A percentile compares a stretch with the other conserved stretches of the same genome.
These are phyloP conservation scores for Coccinonectria pachysandricola DNA, from an alignment of 2,329 filamentous ascomycete genomes.

Conservation along the genomic window DNA sequence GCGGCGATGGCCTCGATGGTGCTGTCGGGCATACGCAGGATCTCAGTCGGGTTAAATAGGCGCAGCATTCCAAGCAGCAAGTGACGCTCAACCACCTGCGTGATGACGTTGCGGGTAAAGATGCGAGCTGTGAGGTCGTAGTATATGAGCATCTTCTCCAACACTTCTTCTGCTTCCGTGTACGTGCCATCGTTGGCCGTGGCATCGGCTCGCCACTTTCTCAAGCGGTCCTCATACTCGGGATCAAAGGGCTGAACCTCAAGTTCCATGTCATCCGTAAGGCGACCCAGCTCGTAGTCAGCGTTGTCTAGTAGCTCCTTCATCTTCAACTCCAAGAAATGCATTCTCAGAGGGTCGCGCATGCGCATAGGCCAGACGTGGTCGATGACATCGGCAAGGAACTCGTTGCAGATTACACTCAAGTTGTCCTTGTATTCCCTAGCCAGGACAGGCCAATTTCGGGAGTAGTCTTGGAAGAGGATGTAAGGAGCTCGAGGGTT, in stretches of 20 bases:
- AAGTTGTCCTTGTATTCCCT: constrained; percentile 45
- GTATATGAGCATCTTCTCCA: constrained; percentile 47
- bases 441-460: constrained; percentile 41
- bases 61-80: constrained; percentile 40
- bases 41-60: constrained; percentile 42
- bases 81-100: constrained; percentile 41
- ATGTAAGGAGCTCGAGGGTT: constrained; percentile 44
- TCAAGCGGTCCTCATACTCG: constrained; percentile 40
- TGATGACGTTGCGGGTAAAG: constrained; percentile 43
- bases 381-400: constrained; percentile 40
- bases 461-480: constrained; percentile 42
- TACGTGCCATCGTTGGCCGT: constrained; percentile 35
- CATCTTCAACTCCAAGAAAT: constrained; percentile 40
- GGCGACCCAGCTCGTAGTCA: constrained; percentile 33
- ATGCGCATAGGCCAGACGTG: constrained; percentile 40
- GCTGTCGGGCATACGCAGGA: constrained; percentile 34
- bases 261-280: constrained; percentile 41
- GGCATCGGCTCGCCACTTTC: constrained; percentile 33
- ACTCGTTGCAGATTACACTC: constrained; percentile 43
- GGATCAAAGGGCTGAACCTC: constrained; percentile 44
- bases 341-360: constrained; percentile 38
- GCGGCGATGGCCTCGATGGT: constrained; percentile 40
- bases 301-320: constrained; percentile 35
- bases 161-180: constrained; percentile 40
- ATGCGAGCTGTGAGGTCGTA: constrained; percentile 42